phyloP scores from a whole-genome alignment of 2,329 filamentous ascomycete species.

The Didymosphaeria variabile region DNA sequence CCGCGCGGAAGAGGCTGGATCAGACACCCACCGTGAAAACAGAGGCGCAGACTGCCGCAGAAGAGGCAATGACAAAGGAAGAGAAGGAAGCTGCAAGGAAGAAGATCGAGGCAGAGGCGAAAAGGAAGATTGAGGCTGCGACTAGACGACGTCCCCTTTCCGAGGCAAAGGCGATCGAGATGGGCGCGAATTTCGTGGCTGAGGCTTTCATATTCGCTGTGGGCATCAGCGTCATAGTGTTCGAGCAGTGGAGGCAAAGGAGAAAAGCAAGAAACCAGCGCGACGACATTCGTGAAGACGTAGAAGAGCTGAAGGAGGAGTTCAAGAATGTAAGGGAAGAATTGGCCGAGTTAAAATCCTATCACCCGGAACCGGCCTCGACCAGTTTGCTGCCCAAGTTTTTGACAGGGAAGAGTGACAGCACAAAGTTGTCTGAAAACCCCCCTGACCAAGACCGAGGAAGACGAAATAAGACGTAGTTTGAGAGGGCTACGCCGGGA shows the following conservation, averaged over 20 bases:
- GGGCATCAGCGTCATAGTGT: constrained; percentile 68
- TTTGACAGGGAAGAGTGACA: constrained; percentile 34
- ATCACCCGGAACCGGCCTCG: constrained; percentile 36
- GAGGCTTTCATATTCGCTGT: constrained; percentile 73
- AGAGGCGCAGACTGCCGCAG: constrained; percentile 66
- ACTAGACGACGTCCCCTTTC: constrained; percentile 66
- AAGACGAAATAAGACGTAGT: constrained; percentile 11
- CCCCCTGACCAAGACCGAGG: background rate
- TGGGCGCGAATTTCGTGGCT: constrained; percentile 73
- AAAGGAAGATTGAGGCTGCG: constrained; percentile 52
- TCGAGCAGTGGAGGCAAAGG: constrained; percentile 68
- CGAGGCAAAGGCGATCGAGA: constrained; percentile 74
- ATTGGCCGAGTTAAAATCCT: constrained; percentile 52
- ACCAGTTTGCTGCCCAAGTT: constrained; percentile 39
- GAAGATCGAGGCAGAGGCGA: constrained; percentile 52
- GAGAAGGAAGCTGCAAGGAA: constrained; percentile 60
- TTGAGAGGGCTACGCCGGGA: constrained; percentile 6
- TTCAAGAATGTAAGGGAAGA: constrained; percentile 50
- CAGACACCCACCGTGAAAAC: constrained; percentile 69
- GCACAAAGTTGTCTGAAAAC: constrained; percentile 38
- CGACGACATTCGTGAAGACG: constrained; percentile 67
- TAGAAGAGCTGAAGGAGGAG: constrained; percentile 65
- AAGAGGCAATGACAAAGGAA: constrained; percentile 60
- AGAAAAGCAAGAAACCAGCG: constrained; percentile 68
- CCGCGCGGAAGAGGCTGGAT: constrained; percentile 58